These are phyloP conservation scores for Trichoderma polysporum DNA, from an alignment of 2,329 filamentous ascomycete genomes.

Conservation along the genomic window DNA sequence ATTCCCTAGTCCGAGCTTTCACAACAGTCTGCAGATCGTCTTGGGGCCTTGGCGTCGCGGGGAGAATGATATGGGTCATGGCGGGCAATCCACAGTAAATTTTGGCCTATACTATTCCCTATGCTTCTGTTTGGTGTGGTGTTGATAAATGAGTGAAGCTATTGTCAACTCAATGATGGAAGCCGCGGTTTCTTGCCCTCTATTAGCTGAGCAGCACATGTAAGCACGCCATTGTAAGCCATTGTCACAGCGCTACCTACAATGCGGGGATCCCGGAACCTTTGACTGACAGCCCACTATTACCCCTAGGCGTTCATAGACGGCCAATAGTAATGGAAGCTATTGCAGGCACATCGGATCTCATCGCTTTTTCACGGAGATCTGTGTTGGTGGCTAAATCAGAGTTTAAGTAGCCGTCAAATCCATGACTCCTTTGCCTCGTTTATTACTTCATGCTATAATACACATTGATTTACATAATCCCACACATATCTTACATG, in stretches of 20 bases:
- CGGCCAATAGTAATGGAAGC: no score
- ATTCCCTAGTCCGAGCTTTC: constrained; percentile 31
- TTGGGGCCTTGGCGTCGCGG: constrained; percentile 26
- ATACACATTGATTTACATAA: neutral
- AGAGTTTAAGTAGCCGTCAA: neutral
- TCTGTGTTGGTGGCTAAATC: neutral
- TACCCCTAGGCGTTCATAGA: no score
- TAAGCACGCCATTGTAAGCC: neutral
- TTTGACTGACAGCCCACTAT: no score
- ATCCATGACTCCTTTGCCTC: neutral
- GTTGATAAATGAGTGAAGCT: neutral
- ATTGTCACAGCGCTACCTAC: neutral
- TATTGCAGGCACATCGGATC: neutral
- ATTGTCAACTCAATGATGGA: no score
- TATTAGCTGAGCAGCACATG: neutral
- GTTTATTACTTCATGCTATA: neutral
- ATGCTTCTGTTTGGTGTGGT: neutral
- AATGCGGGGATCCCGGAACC: neutral
- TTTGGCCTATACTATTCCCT: neutral
- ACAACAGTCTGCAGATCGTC: constrained; percentile 33
- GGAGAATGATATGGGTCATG: constrained; percentile 22
- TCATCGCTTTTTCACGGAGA: neutral
- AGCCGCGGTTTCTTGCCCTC: neutral
- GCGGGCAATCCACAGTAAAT: no score
- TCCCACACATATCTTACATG: neutral